These are phyloP conservation scores for Linum tenue DNA, from an alignment of 345 rosid species.

Conservation along the genomic window DNA sequence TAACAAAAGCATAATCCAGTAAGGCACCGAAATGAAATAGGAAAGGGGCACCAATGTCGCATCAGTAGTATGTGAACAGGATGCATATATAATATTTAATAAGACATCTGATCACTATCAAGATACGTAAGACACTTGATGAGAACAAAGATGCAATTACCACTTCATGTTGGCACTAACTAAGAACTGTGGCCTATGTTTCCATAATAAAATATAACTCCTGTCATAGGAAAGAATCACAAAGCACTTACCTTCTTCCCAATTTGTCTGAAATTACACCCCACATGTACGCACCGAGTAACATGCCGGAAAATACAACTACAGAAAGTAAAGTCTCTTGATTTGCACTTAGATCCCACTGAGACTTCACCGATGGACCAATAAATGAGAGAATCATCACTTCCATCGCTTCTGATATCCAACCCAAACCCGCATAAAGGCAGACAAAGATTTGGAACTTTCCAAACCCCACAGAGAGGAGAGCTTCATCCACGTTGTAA, in stretches of 20 bases:
- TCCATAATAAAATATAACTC: not conserved
- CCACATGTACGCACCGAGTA: conserved; percentile 83
- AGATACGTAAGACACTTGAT: too few species aligned
- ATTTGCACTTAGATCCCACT: conserved; percentile 62
- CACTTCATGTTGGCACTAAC: not conserved
- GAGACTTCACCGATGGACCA: conserved; percentile 68
- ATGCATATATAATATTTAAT: too few species aligned
- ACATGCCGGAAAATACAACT: conserved; percentile 86
- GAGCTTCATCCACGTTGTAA: conserved; percentile 84
- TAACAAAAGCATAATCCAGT: not conserved
- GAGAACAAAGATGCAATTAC: not conserved
- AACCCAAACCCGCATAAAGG: conserved; percentile 86
- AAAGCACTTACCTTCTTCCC: conserved; percentile 60
- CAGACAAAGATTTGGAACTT: conserved; percentile 62
- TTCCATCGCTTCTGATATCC: conserved; percentile 93
- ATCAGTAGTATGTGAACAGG: too few species aligned
- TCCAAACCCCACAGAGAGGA: conserved; percentile 68
- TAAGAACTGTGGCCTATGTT: not conserved
- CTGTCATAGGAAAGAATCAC: not conserved
- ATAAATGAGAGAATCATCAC: conserved; percentile 89
- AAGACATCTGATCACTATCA: too few species aligned
- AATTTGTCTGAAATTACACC: conserved; percentile 71
- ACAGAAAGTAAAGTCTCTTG: conserved; percentile 71
- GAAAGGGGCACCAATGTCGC: not conserved
- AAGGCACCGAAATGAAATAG: not conserved